Percentiles rank a stretch among this genome's conserved stretches.
Conservation (phyloP, 495 filamentous ascomycete genomes). For the Neurospora cerealis region DNA sequence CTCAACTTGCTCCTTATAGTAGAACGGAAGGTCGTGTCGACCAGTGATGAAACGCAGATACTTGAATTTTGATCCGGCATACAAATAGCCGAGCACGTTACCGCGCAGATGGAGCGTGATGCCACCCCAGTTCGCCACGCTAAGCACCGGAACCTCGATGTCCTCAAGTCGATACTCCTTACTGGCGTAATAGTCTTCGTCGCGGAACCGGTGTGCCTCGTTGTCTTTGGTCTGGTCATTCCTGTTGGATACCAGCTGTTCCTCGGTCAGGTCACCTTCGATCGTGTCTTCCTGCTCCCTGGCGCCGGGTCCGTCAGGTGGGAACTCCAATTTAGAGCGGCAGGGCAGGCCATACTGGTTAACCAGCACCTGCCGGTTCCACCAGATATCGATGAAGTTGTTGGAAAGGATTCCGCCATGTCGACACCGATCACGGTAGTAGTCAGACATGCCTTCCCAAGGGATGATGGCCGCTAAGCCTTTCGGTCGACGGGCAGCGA, state of each 20-base stretch:
- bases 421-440: slow-evolving; percentile 51
- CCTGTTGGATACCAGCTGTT: slow-evolving; percentile 41
- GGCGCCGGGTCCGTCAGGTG: slow-evolving; percentile 26
- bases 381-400: slow-evolving; percentile 54
- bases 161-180: slow-evolving; percentile 53
- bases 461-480: slow-evolving; percentile 51
- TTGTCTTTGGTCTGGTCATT: slow-evolving; percentile 54
- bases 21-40: slow-evolving; percentile 63
- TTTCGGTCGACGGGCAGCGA: slow-evolving; percentile 49
- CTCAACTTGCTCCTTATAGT: slow-evolving; percentile 54
- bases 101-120: slow-evolving; percentile 54
- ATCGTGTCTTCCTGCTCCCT: slow-evolving; percentile 47
- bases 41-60: slow-evolving; percentile 59
- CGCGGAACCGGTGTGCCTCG: slow-evolving; percentile 40
- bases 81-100: slow-evolving; percentile 52
- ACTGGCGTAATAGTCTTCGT: slow-evolving; percentile 50
- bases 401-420: slow-evolving; percentile 59
- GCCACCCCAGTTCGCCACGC: slow-evolving; percentile 58
- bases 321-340: slow-evolving; percentile 16
- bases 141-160: slow-evolving; percentile 51
- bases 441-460: slow-evolving; percentile 63
- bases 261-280: slow-evolving; percentile 43
- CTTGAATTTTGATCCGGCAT: slow-evolving; percentile 51
- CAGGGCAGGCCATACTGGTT: slow-evolving; percentile 51
- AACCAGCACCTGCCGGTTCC: slow-evolving; percentile 50